phyloP scores from a whole-genome alignment of 345 rosid genomes.

The Triadica sebifera region DNA sequence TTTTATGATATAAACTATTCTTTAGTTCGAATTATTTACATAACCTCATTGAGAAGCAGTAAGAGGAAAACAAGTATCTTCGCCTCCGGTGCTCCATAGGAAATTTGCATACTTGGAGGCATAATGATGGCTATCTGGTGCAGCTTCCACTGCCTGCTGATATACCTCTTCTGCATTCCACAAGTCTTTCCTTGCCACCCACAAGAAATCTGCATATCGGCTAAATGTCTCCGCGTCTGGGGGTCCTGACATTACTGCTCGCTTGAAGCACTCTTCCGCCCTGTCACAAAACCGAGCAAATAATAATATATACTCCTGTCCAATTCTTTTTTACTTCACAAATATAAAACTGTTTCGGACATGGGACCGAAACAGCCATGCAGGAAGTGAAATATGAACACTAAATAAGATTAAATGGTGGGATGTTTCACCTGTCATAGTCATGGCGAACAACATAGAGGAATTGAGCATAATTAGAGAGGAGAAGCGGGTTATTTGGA shows the following conservation, averaged over 20 bases:
- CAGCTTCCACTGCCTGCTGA: conserved; percentile 56
- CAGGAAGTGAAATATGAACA: neutral
- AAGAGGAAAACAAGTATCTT: conserved; percentile 66
- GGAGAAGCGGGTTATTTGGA: conserved; percentile 56
- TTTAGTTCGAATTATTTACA: neutral
- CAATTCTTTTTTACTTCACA: no score
- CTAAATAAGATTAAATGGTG: no score
- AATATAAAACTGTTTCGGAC: no score
- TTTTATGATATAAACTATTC: neutral
- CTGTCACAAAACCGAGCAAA: conserved; percentile 18
- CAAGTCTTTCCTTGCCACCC: conserved; percentile 59
- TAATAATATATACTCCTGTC: neutral
- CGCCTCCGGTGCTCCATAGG: conserved; percentile 71
- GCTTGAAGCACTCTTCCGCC: conserved; percentile 73
- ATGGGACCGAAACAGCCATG: no score
- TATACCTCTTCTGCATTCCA: conserved; percentile 79
- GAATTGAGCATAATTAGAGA: conserved; percentile 71
- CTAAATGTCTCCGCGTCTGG: conserved; percentile 59
- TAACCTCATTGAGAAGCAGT: conserved; percentile 1
- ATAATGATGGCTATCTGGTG: conserved; percentile 43
- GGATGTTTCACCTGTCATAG: conserved; percentile 50
- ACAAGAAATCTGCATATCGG: conserved; percentile 65
- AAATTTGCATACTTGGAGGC: conserved; percentile 69
- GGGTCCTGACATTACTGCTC: conserved; percentile 50
- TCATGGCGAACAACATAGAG: conserved; percentile 52